Percentiles rank a stretch among this genome's conserved stretches.
phyloP scores from a whole-genome alignment of 2,329 filamentous ascomycete genomes.

The Penicillium sp. region DNA sequence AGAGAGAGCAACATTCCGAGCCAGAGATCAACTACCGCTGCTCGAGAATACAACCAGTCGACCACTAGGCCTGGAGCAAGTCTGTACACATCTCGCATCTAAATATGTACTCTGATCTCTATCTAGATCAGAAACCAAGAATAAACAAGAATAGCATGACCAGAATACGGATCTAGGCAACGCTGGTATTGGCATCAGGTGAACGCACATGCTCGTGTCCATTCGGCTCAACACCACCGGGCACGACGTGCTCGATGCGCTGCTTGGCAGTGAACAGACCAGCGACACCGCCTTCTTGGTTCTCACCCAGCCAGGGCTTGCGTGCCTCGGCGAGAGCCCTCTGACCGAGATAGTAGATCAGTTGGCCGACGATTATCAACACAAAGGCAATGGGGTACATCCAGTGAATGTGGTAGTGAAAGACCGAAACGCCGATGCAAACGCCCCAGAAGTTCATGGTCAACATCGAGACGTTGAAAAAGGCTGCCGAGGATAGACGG shows the following conservation, averaged over 20 bases:
- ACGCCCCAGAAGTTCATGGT: slow-evolving; percentile 98
- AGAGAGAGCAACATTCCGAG: background rate
- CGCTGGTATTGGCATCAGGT: slow-evolving; percentile 9
- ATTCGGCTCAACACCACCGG: slow-evolving; percentile 11
- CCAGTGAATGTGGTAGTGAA: slow-evolving; percentile 74
- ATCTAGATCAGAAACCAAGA: background rate
- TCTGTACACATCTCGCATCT: background rate
- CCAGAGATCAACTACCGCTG: background rate
- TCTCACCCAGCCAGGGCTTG: slow-evolving; percentile 90
- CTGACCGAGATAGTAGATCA: slow-evolving; percentile 82
- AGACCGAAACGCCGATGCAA: slow-evolving; percentile 83
- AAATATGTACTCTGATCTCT: background rate
- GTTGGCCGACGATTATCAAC: slow-evolving; percentile 77
- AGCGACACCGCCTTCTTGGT: slow-evolving; percentile 74
- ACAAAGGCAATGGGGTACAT: slow-evolving; percentile 96
- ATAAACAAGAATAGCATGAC: background rate
- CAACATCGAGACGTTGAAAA: slow-evolving; percentile 92
- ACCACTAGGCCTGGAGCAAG: background rate
- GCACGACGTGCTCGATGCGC: slow-evolving; percentile 50
- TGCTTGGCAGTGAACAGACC: slow-evolving; percentile 83
- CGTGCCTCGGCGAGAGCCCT: slow-evolving; percentile 77
- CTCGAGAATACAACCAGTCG: background rate
- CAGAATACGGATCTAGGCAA: slow-evolving; percentile 4
- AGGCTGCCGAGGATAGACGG: slow-evolving; percentile 83
- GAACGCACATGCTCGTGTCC: slow-evolving; percentile 12